Base-by-base conservation (phyloP, 2,329 filamentous ascomycete genomes). In the Fusarium praegraminearum region DNA sequence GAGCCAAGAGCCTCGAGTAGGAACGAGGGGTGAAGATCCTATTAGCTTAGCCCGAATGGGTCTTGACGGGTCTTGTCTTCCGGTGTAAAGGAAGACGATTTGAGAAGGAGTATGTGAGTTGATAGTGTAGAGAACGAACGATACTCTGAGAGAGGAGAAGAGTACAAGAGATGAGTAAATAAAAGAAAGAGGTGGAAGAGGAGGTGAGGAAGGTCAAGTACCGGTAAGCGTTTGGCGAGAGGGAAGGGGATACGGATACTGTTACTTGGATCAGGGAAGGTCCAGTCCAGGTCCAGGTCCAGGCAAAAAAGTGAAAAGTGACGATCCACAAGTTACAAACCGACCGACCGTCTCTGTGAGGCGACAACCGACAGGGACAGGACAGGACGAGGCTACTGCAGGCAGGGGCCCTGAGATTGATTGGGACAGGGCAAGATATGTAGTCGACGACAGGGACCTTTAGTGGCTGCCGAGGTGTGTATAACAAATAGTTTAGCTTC, bases 301-400 rank as follows among this genome's bases (percentile, higher is more conserved):
- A 50, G 63, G 56, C 63, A 69, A 36, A 74, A 73, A 75, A 73
- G 67, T 73, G 71, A 75, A 65, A 74, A 72, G 73, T 70, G 67
- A 75, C 63, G 70, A 73, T 74, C 73, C 71, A 75, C 73, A 65
- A 30, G 28, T 30, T 30, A 11, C 28, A 30, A 30, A 59, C 61
- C 62, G 70, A 36, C 62, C 55, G 56, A 60, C 57, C 52, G 55
- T 61, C 45, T 33, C 30, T 50, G 53, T 46, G 62, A 66, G 61
- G 72, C 63, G 59, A 61, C 69, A 61, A 67, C 64, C 30, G 51
- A 33, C 36, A 40, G 18, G n/a, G 20, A 30, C 40, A 58, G 35
- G 57, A 33, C 36, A 40, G 18, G n/a, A 40, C 35, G 41, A 58
- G 35, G 57, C 57, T 58, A 57, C 40, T 54, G 57, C 43, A 35